These are phyloP conservation scores for Tillandsia leiboldiana DNA, from an alignment of 176 grass and related monocot species.

Conservation along the genomic window DNA sequence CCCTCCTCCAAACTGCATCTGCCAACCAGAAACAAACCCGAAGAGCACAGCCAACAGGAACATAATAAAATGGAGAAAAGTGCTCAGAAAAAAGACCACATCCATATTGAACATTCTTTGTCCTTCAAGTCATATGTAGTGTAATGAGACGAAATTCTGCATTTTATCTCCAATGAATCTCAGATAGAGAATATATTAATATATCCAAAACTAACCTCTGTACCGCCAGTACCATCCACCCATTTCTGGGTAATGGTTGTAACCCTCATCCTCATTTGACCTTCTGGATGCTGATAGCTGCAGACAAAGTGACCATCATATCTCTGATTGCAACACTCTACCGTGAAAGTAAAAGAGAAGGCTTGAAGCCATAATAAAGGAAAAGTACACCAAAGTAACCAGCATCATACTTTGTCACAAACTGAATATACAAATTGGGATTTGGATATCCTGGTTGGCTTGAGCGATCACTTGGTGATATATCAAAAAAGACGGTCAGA, in stretches of 20 bases:
- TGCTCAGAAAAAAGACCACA: too few species aligned
- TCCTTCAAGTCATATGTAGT: background rate
- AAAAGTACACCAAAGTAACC: constrained; percentile 12
- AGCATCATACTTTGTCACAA: constrained; percentile 62
- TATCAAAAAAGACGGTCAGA: constrained; percentile 93
- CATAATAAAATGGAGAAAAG: too few species aligned
- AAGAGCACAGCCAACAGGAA: too few species aligned
- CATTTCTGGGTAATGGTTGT: constrained; percentile 78
- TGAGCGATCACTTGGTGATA: constrained; percentile 77
- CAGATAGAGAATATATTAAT: too few species aligned
- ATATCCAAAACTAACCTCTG: constrained; percentile 67
- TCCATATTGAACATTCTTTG: too few species aligned
- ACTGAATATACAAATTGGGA: constrained; percentile 90
- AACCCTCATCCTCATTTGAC: constrained; percentile 85
- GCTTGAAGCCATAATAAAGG: background rate
- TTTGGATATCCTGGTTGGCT: constrained; percentile 59
- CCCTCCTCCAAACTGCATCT: too few species aligned
- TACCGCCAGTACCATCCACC: constrained; percentile 72
- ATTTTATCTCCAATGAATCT: background rate
- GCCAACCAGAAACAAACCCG: too few species aligned
- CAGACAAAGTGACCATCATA: constrained; percentile 22
- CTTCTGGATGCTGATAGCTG: constrained; percentile 91
- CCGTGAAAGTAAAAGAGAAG: constrained; percentile 15
- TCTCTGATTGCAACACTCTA: background rate
- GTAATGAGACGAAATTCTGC: background rate